phyloP scores from a whole-genome alignment of 768 basidiomycete species.

The Hygrophorus russula region DNA sequence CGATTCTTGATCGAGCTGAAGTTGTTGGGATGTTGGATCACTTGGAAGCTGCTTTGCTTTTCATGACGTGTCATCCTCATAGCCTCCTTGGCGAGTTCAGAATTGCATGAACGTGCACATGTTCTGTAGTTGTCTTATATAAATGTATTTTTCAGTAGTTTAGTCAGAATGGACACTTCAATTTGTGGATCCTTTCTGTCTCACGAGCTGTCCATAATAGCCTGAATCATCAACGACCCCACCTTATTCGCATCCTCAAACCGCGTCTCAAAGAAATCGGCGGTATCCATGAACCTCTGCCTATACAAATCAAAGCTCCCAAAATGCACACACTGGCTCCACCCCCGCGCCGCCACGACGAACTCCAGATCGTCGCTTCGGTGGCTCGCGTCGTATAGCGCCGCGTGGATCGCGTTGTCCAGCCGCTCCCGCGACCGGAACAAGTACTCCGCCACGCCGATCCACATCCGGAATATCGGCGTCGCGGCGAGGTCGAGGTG shows the following conservation, averaged over 20 bases:
- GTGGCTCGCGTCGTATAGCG: slow-evolving; percentile 66
- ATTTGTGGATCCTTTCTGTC: too few species aligned
- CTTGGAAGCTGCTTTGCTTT: not conserved
- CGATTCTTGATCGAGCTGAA: not conserved
- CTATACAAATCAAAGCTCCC: slow-evolving; percentile 86
- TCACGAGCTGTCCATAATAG: slow-evolving; percentile 46
- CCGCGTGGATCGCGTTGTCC: slow-evolving; percentile 61
- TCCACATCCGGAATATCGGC: slow-evolving; percentile 92
- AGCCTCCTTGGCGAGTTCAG: not conserved
- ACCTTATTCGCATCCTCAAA: slow-evolving; percentile 80
- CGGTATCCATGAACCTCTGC: slow-evolving; percentile 68
- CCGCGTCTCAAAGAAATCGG: slow-evolving; percentile 71
- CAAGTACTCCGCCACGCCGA: slow-evolving; percentile 93
- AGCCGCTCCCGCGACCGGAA: slow-evolving; percentile 63
- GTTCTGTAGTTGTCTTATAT: not conserved
- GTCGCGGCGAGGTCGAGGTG: slow-evolving; percentile 93
- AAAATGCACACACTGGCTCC: slow-evolving; percentile 93
- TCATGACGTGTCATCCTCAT: not conserved
- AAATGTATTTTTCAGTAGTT: too few species aligned
- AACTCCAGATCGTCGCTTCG: slow-evolving; percentile 91
- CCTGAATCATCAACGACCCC: slow-evolving; percentile 84
- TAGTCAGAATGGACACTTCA: too few species aligned
- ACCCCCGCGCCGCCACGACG: slow-evolving; percentile 84
- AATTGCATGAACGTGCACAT: not conserved
- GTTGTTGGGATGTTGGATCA: not conserved